Evolutionary conservation across 805 yeast species (phyloP).

Genomic region (Hagleromyces aurorensis): DNA sequence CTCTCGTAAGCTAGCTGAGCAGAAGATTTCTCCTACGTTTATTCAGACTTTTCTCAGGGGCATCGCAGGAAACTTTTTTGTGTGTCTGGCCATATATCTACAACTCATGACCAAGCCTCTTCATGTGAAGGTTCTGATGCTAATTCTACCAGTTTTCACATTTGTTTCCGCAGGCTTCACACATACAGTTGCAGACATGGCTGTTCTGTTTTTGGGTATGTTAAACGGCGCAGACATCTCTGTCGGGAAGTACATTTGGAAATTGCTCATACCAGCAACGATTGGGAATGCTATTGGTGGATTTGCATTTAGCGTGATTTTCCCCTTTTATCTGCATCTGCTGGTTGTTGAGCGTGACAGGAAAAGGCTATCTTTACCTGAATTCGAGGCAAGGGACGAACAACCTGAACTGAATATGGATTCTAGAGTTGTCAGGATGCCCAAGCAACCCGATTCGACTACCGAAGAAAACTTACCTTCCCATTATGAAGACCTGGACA

Average conservation of each 20-base stretch:
- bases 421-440: conserved; percentile 62
- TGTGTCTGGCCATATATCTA: conserved; percentile 64
- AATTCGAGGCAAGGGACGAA: conserved; percentile 66
- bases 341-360: conserved; percentile 67
- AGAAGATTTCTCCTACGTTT: conserved; percentile 41
- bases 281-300: conserved; percentile 83
- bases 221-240: conserved; percentile 57
- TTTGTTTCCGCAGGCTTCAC: conserved; percentile 75
- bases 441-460: conserved; percentile 7
- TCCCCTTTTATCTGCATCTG: conserved; percentile 70
- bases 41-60: conserved; percentile 60
- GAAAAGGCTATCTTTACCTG: conserved; percentile 52
- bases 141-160: conserved; percentile 63
- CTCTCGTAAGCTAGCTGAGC: conserved; percentile 39
- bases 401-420: conserved; percentile 73
- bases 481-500: no score
- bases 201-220: conserved; percentile 53
- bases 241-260: conserved; percentile 66
- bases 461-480: no score
- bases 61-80: conserved; percentile 71
- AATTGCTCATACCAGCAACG: conserved; percentile 57
- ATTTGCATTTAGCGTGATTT: conserved; percentile 47
- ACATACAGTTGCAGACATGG: conserved; percentile 82
- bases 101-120: conserved; percentile 74
- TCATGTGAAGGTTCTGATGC: conserved; percentile 62